Evolutionary conservation across 1,139 yeast genomes (phyloP), one percentile per base, ranked within the genome.

Genomic region (Saccharomyces hybrid): DNA sequence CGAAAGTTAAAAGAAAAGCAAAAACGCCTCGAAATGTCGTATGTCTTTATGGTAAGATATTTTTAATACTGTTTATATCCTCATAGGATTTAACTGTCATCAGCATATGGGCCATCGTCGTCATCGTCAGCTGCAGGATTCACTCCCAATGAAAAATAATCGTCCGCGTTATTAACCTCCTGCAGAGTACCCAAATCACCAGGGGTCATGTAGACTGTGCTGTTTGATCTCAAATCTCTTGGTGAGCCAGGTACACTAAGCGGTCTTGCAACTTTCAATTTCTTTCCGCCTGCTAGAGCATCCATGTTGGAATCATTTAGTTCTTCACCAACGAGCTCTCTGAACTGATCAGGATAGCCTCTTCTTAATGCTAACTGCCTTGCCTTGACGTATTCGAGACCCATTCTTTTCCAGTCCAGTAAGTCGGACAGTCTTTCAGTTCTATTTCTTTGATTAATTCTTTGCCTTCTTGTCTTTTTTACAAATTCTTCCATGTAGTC

Each of bases 401-500:
- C 98, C 97, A 91, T 90, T 66, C 97, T 81, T 73, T 88, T 88
- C 98, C 98, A 91, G 74, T 91, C 98, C 59, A 91, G 79, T 63
- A 91, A 76, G 68, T 91, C 98, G 54, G 93, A 83, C 58, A 91
- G 79, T 62, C 98, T 79, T 73, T 91, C 98, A 44, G 96, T 91
- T 72, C 98, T 82, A 73, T 91, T 91, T 75, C 98, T 85, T 75
- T 91, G 98, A 73, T 91, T 91, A 73, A 91, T 91, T 74, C 98
- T 84, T 72, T 91, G 97, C 73, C 98, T 85, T 73, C 97, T 83
- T 11, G 96, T 85, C 74, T 91, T 89, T 66, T 80, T 78, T 47
- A 90, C 80, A 70, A 91, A 91, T 50, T 88, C 93, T 71, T 79
- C 88, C 97, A 91, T 89, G 73, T 84, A 85, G 60, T 86, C 85